These are phyloP conservation scores for Stephania japonica DNA, from an alignment of 164 flowering plant genomes.

Conservation along the genomic window DNA sequence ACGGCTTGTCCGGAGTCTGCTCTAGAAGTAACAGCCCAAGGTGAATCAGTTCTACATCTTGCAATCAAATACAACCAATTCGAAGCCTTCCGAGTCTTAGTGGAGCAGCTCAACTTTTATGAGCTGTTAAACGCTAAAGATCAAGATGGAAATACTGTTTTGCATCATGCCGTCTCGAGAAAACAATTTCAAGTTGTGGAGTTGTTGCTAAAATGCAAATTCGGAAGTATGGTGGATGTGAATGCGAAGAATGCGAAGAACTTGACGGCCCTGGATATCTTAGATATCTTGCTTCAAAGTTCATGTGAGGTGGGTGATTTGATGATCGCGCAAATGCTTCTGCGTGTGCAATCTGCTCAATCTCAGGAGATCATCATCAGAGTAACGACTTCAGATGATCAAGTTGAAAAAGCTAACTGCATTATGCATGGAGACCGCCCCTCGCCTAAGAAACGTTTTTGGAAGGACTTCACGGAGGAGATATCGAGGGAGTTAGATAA, in stretches of 20 bases:
- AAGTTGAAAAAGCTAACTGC: no score
- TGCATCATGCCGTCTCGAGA: not conserved
- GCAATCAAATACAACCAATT: slow-evolving; percentile 9
- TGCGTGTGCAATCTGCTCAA: not conserved
- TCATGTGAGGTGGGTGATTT: not conserved
- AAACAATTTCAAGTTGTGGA: not conserved
- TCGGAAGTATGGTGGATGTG: not conserved
- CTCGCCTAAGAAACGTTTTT: not conserved
- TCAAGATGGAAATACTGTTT: slow-evolving; percentile 14
- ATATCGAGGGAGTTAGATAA: not conserved
- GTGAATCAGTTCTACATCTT: slow-evolving; percentile 13
- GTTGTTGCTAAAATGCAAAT: not conserved
- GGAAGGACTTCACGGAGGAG: not conserved
- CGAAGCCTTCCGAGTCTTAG: slow-evolving; percentile 8
- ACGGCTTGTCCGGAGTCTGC: not conserved
- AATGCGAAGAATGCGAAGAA: not conserved
- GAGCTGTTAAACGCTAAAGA: slow-evolving; percentile 6
- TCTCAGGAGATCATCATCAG: not conserved
- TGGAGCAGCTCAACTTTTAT: not conserved
- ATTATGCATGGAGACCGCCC: no score
- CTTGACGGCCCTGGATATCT: not conserved
- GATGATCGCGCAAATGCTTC: not conserved
- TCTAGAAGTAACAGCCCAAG: slow-evolving; percentile 1
- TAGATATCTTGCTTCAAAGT: not conserved
- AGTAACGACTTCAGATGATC: not conserved